These are phyloP conservation scores for Colletotrichum sojae DNA, from an alignment of 2,329 filamentous ascomycete genomes.

Conservation along the genomic window DNA sequence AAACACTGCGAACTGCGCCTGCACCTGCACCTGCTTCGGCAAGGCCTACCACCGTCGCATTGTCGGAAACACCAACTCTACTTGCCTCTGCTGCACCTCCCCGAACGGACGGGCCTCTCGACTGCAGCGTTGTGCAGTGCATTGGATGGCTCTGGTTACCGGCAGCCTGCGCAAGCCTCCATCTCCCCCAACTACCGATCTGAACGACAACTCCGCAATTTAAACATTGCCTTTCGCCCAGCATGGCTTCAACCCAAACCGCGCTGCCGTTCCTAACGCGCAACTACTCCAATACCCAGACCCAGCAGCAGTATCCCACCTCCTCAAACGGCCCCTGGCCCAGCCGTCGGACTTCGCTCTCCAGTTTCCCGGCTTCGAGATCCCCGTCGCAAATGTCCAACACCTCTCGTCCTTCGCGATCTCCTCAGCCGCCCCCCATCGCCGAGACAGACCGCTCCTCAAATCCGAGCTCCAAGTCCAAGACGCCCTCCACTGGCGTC, in stretches of 20 bases:
- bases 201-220: slow-evolving; percentile 37
- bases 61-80: slow-evolving; percentile 27
- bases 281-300: slow-evolving; percentile 54
- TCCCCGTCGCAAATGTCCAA: slow-evolving; percentile 72
- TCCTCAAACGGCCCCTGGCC: slow-evolving; percentile 42
- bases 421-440: slow-evolving; percentile 64
- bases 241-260: slow-evolving; percentile 58
- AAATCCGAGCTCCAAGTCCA: slow-evolving; percentile 72
- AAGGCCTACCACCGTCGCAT: slow-evolving; percentile 30
- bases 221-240: slow-evolving; percentile 18
- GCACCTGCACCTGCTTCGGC: not conserved
- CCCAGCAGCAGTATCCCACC: slow-evolving; percentile 49
- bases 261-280: slow-evolving; percentile 60
- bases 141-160: slow-evolving; percentile 37
- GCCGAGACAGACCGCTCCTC: slow-evolving; percentile 70
- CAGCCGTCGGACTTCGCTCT: slow-evolving; percentile 70
- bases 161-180: slow-evolving; percentile 35
- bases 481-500: slow-evolving; percentile 69
- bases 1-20: no score
- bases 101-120: slow-evolving; percentile 34
- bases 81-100: slow-evolving; percentile 30
- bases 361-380: slow-evolving; percentile 74
- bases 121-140: slow-evolving; percentile 19
- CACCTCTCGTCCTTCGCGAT: slow-evolving; percentile 66
- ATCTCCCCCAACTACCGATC: slow-evolving; percentile 19